Base-by-base conservation (phyloP, 73 alveolate species). In the Uronychia setigera region DNA sequence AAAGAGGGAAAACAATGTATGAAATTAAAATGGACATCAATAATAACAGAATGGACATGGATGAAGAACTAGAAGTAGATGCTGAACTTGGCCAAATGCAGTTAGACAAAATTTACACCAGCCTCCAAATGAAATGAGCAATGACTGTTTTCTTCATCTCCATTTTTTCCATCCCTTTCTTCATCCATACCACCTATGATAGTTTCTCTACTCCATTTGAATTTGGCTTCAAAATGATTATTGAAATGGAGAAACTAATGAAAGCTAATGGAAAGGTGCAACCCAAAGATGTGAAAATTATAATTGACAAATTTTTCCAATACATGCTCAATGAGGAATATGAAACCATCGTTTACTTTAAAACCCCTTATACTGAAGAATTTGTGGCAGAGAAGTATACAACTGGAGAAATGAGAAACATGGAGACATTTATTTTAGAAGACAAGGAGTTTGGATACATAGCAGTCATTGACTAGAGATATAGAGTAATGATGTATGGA, bases 101-200 rank as follows among this genome's bases (percentile, higher is more conserved):
- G 67, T 19, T 46, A 5, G 67, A 46, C 19, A 46, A 46, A 46
- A 46, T 46, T 19, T 46, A 46, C 67, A 46, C 67, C n/a, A 67
- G 79, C 14, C 29, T 26, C 32, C 29, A 1, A 30, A 67, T 67
- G 32, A 67, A 13, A 9, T 1, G 79, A 5, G 32, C 79, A 1
- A 25, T 67, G 32, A 67, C 79, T 1, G 32, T 67, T 1, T 67
- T 26, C 32, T 67, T 67, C 79, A 5, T 67, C 29, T 14, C 32
- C 1, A 26, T 67, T 30, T 67, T 26, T 26, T 67, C 79, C 26
- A 25, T 67, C 34, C 79, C 79, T 26, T 67, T 67, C 32, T 28
- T 67, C 29, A 67, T 67, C 79, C 29, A 67, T 30, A 67, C 79
- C 79, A 67, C 79, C 32, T 67, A 67, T 30, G 26, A 13, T 5